Conservation (phyloP, 768 basidiomycete genomes). For the Trametes coccinea region DNA sequence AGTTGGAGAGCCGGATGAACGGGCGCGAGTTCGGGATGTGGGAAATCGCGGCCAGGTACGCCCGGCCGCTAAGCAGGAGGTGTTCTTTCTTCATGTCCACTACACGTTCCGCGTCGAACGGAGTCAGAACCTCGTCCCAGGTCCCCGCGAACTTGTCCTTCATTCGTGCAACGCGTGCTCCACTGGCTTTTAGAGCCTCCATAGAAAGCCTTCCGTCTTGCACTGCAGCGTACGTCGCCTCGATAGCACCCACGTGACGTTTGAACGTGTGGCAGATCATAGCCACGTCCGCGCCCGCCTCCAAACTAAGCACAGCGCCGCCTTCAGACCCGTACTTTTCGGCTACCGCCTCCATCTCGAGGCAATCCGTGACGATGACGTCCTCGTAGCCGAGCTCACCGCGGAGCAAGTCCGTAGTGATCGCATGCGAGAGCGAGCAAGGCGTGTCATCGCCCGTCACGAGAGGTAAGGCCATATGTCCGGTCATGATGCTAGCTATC, state of each 20-base stretch:
- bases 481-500: constrained; percentile 67
- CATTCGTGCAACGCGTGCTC: constrained; percentile 46
- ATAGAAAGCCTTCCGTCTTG: constrained; percentile 42
- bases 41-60: constrained; percentile 50
- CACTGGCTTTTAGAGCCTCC: constrained; percentile 43
- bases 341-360: constrained; percentile 76
- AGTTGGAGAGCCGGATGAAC: constrained; percentile 36
- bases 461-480: constrained; percentile 68
- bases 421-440: constrained; percentile 53
- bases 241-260: constrained; percentile 54
- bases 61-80: constrained; percentile 42
- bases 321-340: constrained; percentile 48
- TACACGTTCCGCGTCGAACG: neutral
- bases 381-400: constrained; percentile 53
- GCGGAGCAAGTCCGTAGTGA: constrained; percentile 56
- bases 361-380: constrained; percentile 70
- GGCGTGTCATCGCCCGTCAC: constrained; percentile 57
- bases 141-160: constrained; percentile 52
- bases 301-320: constrained; percentile 56
- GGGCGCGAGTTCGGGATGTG: constrained; percentile 44
- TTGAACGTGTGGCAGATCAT: constrained; percentile 72
- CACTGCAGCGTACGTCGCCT: constrained; percentile 53
- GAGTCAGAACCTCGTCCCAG: constrained; percentile 42
- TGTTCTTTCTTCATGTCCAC: constrained; percentile 42
- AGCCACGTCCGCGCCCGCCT: constrained; percentile 68